These are phyloP conservation scores for Coemansia sp. DNA, from an alignment of 192 early-diverging fungal species.

Conservation along the genomic window DNA sequence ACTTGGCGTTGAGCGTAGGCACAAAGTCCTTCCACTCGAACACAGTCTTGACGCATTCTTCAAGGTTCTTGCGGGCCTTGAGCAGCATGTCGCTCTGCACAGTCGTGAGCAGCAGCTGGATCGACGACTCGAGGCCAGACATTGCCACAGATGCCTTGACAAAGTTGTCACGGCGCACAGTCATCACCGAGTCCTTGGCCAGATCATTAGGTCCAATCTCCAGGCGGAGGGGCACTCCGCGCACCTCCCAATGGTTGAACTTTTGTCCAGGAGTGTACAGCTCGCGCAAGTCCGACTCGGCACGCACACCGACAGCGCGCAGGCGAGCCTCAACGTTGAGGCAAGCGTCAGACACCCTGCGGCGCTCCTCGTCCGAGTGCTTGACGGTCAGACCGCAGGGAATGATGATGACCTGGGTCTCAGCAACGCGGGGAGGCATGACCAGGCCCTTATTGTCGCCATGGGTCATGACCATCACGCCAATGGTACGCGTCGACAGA, in stretches of 20 bases:
- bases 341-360: constrained; percentile 63
- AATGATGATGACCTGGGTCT: constrained; percentile 86
- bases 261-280: constrained; percentile 94
- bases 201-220: constrained; percentile 98
- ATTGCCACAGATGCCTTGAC: constrained; percentile 61
- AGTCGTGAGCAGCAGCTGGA: constrained; percentile 63
- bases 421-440: constrained; percentile 88
- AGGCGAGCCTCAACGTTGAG: constrained; percentile 66
- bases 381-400: constrained; percentile 92
- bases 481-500: constrained; percentile 93
- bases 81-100: constrained; percentile 91
- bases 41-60: constrained; percentile 71
- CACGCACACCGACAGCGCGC: constrained; percentile 70
- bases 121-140: constrained; percentile 55
- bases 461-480: constrained; percentile 99
- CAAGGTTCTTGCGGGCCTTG: constrained; percentile 75
- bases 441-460: constrained; percentile 98
- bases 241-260: constrained; percentile 99
- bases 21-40: constrained; percentile 95
- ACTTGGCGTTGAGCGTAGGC: constrained; percentile 82
- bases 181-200: constrained; percentile 69
- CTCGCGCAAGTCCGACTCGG: constrained; percentile 75
- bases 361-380: constrained; percentile 72
- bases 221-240: constrained; percentile 94
- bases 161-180: constrained; percentile 82